Evolutionary conservation across 164 flowering plant species (phyloP), one percentile per base, ranked within the genome.

Genomic region (Kalanchoe fedtschenkoi): DNA sequence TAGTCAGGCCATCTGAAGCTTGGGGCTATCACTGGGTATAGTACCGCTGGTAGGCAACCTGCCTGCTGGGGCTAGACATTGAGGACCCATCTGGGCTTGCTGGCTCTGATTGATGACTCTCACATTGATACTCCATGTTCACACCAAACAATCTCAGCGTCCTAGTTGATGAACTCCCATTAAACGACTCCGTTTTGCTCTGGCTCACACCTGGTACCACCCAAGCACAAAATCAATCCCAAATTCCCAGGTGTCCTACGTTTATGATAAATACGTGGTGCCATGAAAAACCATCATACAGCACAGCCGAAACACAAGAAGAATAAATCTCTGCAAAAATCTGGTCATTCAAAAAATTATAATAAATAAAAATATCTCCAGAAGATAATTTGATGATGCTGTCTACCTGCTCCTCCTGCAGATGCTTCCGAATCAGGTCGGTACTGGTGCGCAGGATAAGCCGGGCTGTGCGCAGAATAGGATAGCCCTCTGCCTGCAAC

Each of bases 101-200:
- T 10, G 32, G 56, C 58, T 72, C 79, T 21, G 76, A 44, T 43
- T 68, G 72, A 22, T 63, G 60, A 3, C 68, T 77, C 21, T 69
- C 77, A 15, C 62, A 60, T 19, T 82, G 84, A 71, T 85, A 87
- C 68, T 91, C 98, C 66, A 91, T 55, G 73, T 91, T 87, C 68
- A 91, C 98, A 38, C 98, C 98, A 43, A 91, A 91, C 46, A 91
- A 71, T 72, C 98, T 75, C 66, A 58, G 24, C 39, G 87, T 67
- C 42, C 74, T 76, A 5, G 56, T 24, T 5, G 56, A 51, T 11
- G 32, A 24, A 51, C 56, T 51, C 32, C 56, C 30, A 13, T 51
- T 51, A 51, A 51, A 51, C 32, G 56, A 51, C 56, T 5, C 24
- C 56, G 32, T 51, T 28, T 6, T 26, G 5, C 56, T 4, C 33